Base-by-base conservation (phyloP, 805 yeast genomes). In the Candida fluviatilis region DNA sequence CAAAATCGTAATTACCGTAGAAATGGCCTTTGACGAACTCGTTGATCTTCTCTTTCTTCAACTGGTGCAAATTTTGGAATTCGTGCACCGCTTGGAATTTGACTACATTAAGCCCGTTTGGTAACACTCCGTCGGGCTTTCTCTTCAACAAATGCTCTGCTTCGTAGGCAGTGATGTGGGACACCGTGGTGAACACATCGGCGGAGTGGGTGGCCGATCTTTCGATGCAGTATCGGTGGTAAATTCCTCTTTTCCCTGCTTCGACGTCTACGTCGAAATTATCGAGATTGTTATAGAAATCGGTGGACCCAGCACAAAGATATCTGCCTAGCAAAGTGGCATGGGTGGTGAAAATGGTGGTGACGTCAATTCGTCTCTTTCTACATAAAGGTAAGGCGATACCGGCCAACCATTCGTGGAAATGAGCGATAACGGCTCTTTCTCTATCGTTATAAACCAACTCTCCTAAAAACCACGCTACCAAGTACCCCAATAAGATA, bases 341-440 rank as follows among this genome's bases (percentile, higher is more conserved):
- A 62, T 91, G 99, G 16, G 99, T 91, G 28, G 99, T 91, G 72
- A 91, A 91, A 46, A 91, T 84, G 18, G 99, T 90, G 42, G 96
- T 88, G 43, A 88, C 89, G 55, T 91, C 99, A 42, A 91, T 82
- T 53, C 88, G 77, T 54, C 98, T 80, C 62, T 87, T 87, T 54
- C 96, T 74, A 60, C 96, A 89, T 40, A 91, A 70, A 0, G 99
- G 97, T 43, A 93, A 69, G 0, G 95, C 96, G 33, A 93, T 89
- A 51, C 98, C 97, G 1, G 99, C 97, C 41, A 91, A 75, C 99
- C 99, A 91, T 67, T 91, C 99, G 67, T 91, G 99, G 60, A 85
- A 90, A 58, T 91, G 99, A 40, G 93, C 82, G 44, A 91, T 82
- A 36, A 93, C 89, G 0, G 98, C 97, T 51, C 91, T 80, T 37